Base-by-base conservation (phyloP, 495 filamentous ascomycete species). In the Sordaria brevicollis region DNA sequence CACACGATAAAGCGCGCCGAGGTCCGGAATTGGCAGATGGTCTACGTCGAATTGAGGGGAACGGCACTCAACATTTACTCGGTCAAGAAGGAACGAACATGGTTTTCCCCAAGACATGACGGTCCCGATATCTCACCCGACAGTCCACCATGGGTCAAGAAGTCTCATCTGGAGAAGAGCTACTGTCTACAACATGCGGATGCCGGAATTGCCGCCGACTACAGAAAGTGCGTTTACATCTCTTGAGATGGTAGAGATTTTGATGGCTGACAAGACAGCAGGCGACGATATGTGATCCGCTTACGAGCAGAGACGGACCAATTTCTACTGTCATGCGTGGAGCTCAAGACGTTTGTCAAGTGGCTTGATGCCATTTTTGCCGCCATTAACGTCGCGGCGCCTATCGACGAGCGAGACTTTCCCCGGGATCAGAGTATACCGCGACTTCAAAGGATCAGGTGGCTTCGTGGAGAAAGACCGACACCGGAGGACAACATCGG, bases 101-200 rank as follows among this genome's bases (percentile, higher is more conserved):
- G 81, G 72, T 80, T 82, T 69, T 77, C 77, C 39, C 76, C 68
- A 15, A 73, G 73, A 31, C 67, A 72, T 11, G 75, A 73, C 35
- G 78, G 77, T 17, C 76, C 77, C 2, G 76, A 78, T 39, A 74
- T 79, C 65, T 77, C 70, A 39, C 76, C 79, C 19, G 83, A 86
- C 71, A 79, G 76, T 65, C 81, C 83, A 29, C 76, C 78, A 33
- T 81, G 80, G 76, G 76, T 80, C 17, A 80, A 78, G 70, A 77
- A 73, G 69, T 83, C 85, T 13, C 73, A 74, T 37, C 72, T 90
- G 36, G 75, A 89, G 41, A 82, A 78, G 74, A 84, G 79, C 65
- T 91, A 89, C 75, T 86, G 85, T 35, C 80, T 91, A 31, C 85
- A 90, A 65, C 83, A 90, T 72, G 89, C 88, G 35, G 89, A 91